A percentile compares a stretch with the other conserved stretches of the same genome.
Conservation (phyloP, 441 rosid genomes). For the Euphorbia celastroides region DNA sequence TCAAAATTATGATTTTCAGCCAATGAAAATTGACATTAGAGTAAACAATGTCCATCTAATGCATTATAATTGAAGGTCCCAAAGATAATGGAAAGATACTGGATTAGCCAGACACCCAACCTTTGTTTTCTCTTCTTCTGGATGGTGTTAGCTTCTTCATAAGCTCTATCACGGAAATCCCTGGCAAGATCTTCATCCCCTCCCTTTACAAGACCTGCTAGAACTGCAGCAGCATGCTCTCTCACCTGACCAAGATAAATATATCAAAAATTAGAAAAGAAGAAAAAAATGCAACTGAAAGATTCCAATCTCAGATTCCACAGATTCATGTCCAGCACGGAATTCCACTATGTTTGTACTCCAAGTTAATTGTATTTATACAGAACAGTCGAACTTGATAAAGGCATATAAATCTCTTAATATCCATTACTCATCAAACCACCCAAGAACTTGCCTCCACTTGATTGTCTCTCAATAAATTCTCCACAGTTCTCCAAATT, state of each 20-base stretch:
- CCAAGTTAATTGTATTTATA: background rate
- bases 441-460: slow-evolving; percentile 72
- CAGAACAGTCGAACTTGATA: slow-evolving; percentile 1
- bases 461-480: slow-evolving; percentile 82
- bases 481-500: slow-evolving; percentile 84
- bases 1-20: background rate
- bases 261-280: slow-evolving; percentile 15
- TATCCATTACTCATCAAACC: slow-evolving; percentile 7
- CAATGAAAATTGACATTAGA: background rate
- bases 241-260: slow-evolving; percentile 57
- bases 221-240: slow-evolving; percentile 97
- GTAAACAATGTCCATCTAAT: background rate
- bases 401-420: slow-evolving; percentile 3
- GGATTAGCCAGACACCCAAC: slow-evolving; percentile 21
- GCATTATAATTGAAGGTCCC: background rate
- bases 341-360: slow-evolving; percentile 7
- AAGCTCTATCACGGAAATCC: slow-evolving; percentile 83
- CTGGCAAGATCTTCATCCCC: slow-evolving; percentile 83
- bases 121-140: slow-evolving; percentile 64
- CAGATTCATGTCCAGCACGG: background rate
- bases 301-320: background rate
- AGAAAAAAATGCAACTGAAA: slow-evolving; percentile 1
- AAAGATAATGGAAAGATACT: background rate
- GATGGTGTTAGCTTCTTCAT: slow-evolving; percentile 58
- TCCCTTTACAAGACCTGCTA: slow-evolving; percentile 96